Evolutionary conservation across 1,139 yeast species (phyloP), one percentile per base, ranked within the genome.

Genomic region (Yamadazyma buinensis): DNA sequence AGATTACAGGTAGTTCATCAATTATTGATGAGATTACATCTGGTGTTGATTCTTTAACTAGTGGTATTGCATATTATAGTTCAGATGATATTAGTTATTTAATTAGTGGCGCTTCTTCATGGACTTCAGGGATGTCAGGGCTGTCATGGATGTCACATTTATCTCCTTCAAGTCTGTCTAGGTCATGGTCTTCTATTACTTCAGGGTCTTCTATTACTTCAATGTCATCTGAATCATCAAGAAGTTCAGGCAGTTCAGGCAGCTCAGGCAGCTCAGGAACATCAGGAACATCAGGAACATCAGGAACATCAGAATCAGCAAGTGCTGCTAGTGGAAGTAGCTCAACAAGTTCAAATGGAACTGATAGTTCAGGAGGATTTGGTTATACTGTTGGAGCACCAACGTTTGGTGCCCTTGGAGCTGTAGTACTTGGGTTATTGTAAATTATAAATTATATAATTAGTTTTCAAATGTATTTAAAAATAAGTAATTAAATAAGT

Each of bases 381-480:
- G 35, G 30, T 14, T 15, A 29, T 25, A 26, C 32, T 9, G 25
- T 35, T 8, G 26, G 15, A 25, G 41, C 38, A 15, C 39, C 41
- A 30, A 15, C 27, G 11, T 31, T 30, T 20, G 35, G 29, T 26
- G 37, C 40, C 23, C 12, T 39, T 29, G 42, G 42, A 34, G 42
- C 42, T 23, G 37, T 36, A 17, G 30, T 36, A 23, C 27, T 39
- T 28, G 40, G 38, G 22, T 36, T 39, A 29, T 38, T 39, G 28
- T 39, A 37, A 24, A 21, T n/a, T n/a, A n/a, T n/a, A n/a, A n/a
- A n/a, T n/a, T n/a, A n/a, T n/a, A n/a, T n/a, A n/a, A n/a, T n/a
- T n/a, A n/a, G n/a, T n/a, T n/a, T n/a, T n/a, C n/a, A n/a, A n/a
- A n/a, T n/a, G n/a, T n/a, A n/a, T n/a, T n/a, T n/a, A n/a, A n/a